Evolutionary conservation across 352 stramenopile genomes (phyloP), one percentile per base, ranked within the genome.

Genomic region (Thraustotheca clavata): DNA sequence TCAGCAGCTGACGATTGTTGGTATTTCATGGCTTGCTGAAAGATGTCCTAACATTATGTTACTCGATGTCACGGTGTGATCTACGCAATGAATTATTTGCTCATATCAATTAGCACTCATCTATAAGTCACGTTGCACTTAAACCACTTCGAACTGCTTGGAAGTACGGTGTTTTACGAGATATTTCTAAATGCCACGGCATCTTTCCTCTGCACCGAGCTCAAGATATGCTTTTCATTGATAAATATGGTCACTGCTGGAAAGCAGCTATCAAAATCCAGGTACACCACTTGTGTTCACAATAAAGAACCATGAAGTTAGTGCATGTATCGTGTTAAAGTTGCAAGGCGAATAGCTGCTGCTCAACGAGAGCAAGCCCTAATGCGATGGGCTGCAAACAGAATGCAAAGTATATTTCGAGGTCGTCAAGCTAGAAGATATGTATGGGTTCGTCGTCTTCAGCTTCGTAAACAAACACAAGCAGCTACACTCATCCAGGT

Each of bases 21-120:
- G 77, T 0, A 41, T 97, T 7, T 83, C 85, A 12, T 97, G 89
- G 88, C 79, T 97, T 26, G 81, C 86, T 33, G 79, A 91, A 65
- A 76, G 78, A n/a, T 88, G 88, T 38, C 52, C 68, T 2, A 77
- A 74, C 20, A 50, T 94, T 7, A 55, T 88, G 55, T 36, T 80
- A 5, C 62, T 94, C 11, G 80, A 94, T 39, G 49, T 92, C 36
- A 86, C 80, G 3, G 77, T 61, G 31, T 22, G 43, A 26, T 62
- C 18, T 12, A 0, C 11, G 74, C 4, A 86, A 78, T 41, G n/a
- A n/a, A 35, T 35, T 0, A 72, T 90, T 16, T 63, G 63, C 6
- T 69, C 70, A 3, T 81, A n/a, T 33, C 14, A 4, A 8, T 38
- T 63, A 57, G 59, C 24, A 65, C 43, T 69, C 47, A 36, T 32